phyloP scores from a whole-genome alignment of 345 rosid species.

The Rhizophora apiculata region DNA sequence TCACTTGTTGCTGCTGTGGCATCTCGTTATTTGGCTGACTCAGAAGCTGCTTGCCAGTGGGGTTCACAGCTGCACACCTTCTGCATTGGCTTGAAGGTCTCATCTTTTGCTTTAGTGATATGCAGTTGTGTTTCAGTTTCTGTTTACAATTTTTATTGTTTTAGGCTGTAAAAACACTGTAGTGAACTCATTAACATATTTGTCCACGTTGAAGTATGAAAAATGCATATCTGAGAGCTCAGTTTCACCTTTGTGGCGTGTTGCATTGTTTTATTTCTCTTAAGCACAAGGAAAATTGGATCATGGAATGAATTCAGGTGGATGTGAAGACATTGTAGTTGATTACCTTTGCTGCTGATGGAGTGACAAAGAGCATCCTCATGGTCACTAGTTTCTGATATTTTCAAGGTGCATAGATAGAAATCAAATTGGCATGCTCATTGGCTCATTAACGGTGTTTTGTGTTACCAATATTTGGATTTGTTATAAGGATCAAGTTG shows the following conservation, averaged over 20 bases:
- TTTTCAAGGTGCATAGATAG: neutral
- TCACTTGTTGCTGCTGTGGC: conserved; percentile 86
- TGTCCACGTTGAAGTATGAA: neutral
- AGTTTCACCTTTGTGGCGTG: neutral
- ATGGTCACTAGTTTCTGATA: neutral
- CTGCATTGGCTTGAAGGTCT: conserved; percentile 75
- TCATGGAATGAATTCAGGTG: too few species aligned
- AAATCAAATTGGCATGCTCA: neutral
- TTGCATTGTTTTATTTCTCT: neutral
- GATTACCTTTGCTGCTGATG: neutral
- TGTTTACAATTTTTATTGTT: neutral
- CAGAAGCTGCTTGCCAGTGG: conserved; percentile 77
- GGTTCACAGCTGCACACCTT: conserved; percentile 74
- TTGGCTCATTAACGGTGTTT: neutral
- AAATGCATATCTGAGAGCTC: neutral
- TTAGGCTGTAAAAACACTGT: conserved; percentile 4
- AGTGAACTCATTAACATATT: neutral
- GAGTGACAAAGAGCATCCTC: neutral
- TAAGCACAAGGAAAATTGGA: neutral
- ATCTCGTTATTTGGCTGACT: conserved; percentile 51
- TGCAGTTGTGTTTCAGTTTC: neutral
- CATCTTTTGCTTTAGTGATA: conserved; percentile 10
- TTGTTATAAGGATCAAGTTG: too few species aligned
- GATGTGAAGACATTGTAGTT: neutral
- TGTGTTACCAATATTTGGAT: neutral